A percentile compares a stretch with the other conserved stretches of the same genome.
Conservation (phyloP, 306 rosid species). For the Potentilla sterilis region DNA sequence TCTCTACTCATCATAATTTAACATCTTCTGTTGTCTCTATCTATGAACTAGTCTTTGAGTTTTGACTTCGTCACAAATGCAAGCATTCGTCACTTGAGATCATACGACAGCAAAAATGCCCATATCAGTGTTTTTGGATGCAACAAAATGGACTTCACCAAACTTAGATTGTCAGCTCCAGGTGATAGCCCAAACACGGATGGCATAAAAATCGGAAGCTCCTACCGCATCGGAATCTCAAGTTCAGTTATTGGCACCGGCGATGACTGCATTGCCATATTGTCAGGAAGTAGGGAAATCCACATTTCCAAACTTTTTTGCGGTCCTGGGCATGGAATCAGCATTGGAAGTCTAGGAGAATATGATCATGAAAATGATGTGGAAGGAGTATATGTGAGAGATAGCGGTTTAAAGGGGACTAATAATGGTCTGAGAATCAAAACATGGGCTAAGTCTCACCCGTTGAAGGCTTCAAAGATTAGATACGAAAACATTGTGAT, state of each 20-base stretch:
- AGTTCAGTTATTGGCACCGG: conserved; percentile 38
- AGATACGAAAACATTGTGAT: conserved; percentile 48
- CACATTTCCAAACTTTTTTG: conserved; percentile 34
- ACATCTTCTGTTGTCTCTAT: neutral
- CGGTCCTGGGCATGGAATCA: conserved; percentile 78
- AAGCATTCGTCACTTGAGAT: conserved; percentile 37
- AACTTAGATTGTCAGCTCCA: conserved; percentile 39
- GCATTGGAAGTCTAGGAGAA: conserved; percentile 63
- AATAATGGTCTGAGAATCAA: conserved; percentile 60
- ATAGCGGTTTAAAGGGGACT: conserved; percentile 43
- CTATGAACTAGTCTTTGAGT: conserved; percentile 37
- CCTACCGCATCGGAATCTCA: conserved; percentile 31
- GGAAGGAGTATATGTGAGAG: conserved; percentile 32
- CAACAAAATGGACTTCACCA: conserved; percentile 35
- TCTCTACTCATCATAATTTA: neutral
- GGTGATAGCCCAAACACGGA: conserved; percentile 61
- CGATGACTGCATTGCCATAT: conserved; percentile 57
- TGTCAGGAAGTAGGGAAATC: conserved; percentile 38
- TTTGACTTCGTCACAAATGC: conserved; percentile 52
- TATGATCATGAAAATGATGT: conserved; percentile 34
- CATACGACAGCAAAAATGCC: conserved; percentile 44
- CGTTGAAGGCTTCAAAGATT: conserved; percentile 30
- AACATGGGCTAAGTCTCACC: conserved; percentile 46
- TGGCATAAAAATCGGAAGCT: conserved; percentile 55
- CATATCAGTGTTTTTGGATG: conserved; percentile 47